phyloP scores from a whole-genome alignment of 441 rosid genomes.

The Cnidoscolus chayamansa region DNA sequence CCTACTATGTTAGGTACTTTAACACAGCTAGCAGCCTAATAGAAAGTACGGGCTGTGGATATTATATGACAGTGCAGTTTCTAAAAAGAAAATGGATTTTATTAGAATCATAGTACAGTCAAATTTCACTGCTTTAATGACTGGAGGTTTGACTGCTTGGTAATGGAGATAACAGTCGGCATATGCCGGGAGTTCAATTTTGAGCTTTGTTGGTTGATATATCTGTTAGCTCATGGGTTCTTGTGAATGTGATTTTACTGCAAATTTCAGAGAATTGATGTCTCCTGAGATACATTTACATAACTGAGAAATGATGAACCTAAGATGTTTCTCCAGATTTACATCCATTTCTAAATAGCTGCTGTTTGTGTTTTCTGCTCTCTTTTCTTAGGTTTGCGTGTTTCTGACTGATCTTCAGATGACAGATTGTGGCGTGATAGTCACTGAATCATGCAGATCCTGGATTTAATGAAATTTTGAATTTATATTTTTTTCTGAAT shows the following conservation, averaged over 20 bases:
- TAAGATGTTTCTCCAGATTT: constrained; percentile 2
- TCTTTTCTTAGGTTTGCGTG: neutral
- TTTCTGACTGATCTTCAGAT: neutral
- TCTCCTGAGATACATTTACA: neutral
- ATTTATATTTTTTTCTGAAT: neutral
- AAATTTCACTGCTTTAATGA: neutral
- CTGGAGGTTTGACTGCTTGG: neutral
- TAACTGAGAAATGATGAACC: neutral
- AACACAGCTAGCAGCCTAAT: neutral
- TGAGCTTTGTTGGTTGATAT: neutral
- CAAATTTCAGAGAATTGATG: neutral
- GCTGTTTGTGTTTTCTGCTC: neutral
- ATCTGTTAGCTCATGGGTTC: neutral
- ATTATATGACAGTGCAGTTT: neutral
- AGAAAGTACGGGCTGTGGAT: neutral
- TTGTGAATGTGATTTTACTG: neutral
- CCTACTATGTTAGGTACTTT: neutral
- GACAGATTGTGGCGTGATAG: constrained; percentile 8
- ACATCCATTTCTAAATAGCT: neutral
- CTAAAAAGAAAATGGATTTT: neutral
- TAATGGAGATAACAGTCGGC: neutral
- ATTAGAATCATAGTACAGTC: neutral
- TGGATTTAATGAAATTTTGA: neutral
- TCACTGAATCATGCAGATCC: neutral
- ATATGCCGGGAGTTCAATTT: neutral